Evolutionary conservation across 768 basidiomycete species (phyloP).

Genomic region (Tylopilus sp.): DNA sequence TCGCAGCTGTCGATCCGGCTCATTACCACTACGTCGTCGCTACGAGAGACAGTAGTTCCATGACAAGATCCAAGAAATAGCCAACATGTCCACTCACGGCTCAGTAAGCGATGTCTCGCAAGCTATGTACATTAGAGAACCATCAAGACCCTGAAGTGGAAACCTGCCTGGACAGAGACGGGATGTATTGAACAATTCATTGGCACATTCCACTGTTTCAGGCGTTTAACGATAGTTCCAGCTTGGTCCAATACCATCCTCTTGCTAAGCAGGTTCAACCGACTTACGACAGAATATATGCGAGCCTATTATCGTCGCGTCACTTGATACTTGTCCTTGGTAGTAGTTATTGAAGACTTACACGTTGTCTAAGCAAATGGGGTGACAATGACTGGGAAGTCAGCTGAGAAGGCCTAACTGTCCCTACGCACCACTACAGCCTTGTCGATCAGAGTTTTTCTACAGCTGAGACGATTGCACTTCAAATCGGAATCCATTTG

Average conservation of each 20-base stretch:
- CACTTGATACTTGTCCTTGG: neutral
- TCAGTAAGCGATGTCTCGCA: conserved; percentile 79
- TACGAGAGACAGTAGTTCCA: conserved; percentile 1
- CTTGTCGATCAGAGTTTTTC: conserved; percentile 64
- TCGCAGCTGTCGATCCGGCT: neutral
- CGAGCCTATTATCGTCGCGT: conserved; percentile 49
- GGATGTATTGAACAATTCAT: conserved; percentile 73
- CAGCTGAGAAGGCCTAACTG: no score
- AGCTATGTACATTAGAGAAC: conserved; percentile 40
- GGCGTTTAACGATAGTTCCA: neutral
- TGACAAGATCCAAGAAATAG: neutral
- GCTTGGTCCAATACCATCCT: no score
- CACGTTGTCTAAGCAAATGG: conserved; percentile 54
- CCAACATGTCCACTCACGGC: conserved; percentile 47
- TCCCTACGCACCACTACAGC: conserved; percentile 72
- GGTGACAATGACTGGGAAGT: neutral
- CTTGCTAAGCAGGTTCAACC: neutral
- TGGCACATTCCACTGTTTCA: conserved; percentile 72
- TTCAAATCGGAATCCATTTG: conserved; percentile 73
- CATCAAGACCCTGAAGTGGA: neutral
- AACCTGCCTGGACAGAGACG: conserved; percentile 71
- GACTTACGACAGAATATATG: conserved; percentile 78
- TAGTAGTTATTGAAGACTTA: conserved; percentile 26
- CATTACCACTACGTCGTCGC: conserved; percentile 59
- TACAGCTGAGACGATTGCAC: conserved; percentile 78